phyloP scores from a whole-genome alignment of 495 filamentous ascomycete species.

The Penicillium roqueforti region DNA sequence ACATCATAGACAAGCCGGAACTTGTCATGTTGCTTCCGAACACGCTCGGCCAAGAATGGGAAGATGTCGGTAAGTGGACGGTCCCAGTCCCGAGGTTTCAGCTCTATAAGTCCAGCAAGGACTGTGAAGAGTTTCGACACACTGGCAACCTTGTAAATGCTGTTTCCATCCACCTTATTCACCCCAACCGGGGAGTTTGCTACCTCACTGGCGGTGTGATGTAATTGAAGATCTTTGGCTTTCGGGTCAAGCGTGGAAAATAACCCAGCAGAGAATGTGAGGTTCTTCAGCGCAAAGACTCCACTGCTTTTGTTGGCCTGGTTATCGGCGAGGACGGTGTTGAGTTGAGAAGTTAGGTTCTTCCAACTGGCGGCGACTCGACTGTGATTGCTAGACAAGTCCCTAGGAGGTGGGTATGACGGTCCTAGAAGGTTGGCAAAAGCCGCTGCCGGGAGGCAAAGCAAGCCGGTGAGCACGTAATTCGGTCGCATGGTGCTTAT shows the following conservation, averaged over 20 bases:
- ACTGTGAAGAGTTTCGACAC: conserved; percentile 50
- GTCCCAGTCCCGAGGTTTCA: conserved; percentile 36
- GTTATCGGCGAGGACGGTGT: conserved; percentile 1
- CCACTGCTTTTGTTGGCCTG: neutral
- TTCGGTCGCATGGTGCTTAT: neutral
- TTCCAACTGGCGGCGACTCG: conserved; percentile 35
- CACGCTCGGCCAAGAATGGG: conserved; percentile 37
- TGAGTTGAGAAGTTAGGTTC: conserved; percentile 33
- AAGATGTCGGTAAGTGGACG: conserved; percentile 44
- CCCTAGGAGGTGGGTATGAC: conserved; percentile 33
- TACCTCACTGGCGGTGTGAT: conserved; percentile 13
- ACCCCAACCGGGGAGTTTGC: conserved; percentile 27
- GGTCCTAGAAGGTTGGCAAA: conserved; percentile 32
- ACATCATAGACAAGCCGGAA: conserved; percentile 21
- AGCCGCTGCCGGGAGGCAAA: conserved; percentile 15
- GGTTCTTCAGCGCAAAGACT: conserved; percentile 25
- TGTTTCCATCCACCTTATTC: conserved; percentile 42
- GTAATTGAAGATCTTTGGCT: conserved; percentile 35
- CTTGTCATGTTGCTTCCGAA: conserved; percentile 9
- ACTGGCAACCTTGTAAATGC: conserved; percentile 50
- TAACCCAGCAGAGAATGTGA: conserved; percentile 42
- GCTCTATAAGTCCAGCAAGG: conserved; percentile 36
- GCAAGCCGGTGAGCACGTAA: neutral
- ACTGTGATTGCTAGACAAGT: conserved; percentile 35
- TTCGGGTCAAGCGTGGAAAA: conserved; percentile 35